Percentiles rank a stretch among this genome's conserved stretches.
Evolutionary conservation across 2,329 filamentous ascomycete genomes (phyloP).

Genomic region (Colletotrichum orbiculare): DNA sequence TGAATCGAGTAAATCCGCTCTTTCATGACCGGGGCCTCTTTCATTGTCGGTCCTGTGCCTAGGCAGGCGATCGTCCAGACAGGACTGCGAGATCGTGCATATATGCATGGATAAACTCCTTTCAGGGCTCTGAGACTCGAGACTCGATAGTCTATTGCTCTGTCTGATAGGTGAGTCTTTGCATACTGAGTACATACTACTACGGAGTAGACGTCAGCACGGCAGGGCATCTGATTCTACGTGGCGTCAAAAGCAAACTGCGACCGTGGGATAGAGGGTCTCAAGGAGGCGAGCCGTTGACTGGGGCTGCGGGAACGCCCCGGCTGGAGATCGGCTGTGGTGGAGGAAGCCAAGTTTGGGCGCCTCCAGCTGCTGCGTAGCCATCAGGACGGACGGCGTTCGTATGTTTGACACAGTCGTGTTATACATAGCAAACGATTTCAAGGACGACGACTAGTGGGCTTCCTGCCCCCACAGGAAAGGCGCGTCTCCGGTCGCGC

Average conservation of each 20-base stretch:
- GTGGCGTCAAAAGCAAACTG: slow-evolving; percentile 4
- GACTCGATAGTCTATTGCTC: not conserved
- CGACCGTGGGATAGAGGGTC: not conserved
- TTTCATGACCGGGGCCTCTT: not conserved
- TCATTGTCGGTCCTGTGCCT: not conserved
- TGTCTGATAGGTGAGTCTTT: not conserved
- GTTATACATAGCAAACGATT: slow-evolving; percentile 24
- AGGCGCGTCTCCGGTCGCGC: slow-evolving; percentile 21
- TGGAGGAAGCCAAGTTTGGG: slow-evolving; percentile 31
- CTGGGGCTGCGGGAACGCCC: slow-evolving; percentile 20
- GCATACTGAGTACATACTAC: not conserved
- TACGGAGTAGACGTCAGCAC: not conserved
- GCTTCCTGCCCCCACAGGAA: slow-evolving; percentile 13
- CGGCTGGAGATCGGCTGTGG: slow-evolving; percentile 17
- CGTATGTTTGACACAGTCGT: slow-evolving; percentile 13
- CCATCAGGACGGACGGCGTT: slow-evolving; percentile 14
- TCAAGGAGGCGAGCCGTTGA: slow-evolving; percentile 13
- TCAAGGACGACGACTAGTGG: slow-evolving; percentile 26
- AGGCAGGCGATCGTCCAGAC: not conserved
- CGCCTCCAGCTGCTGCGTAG: slow-evolving; percentile 2
- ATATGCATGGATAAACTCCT: not conserved
- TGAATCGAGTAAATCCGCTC: not conserved
- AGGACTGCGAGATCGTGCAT: not conserved
- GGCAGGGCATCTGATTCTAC: not conserved
- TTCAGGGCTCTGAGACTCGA: not conserved